Conservation (phyloP, 768 basidiomycete genomes). For the Boletus subcaerulescens region DNA sequence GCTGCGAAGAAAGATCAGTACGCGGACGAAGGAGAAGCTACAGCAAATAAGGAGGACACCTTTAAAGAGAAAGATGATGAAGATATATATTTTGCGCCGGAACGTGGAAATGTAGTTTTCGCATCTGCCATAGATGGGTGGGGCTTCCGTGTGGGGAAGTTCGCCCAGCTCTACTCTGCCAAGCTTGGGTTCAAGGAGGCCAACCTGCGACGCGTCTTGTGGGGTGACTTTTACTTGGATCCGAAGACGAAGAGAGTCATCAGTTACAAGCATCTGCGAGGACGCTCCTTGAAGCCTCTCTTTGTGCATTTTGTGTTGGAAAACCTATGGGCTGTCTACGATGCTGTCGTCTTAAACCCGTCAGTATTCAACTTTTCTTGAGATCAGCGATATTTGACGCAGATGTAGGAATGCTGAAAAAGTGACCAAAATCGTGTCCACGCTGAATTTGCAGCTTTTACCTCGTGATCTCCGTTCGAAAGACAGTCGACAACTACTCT, state of each 20-base stretch:
- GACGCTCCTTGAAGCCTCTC: constrained; percentile 84
- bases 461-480: constrained; percentile 91
- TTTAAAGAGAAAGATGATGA: constrained; percentile 98
- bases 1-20: constrained; percentile 69
- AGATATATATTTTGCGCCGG: constrained; percentile 95
- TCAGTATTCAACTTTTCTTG: constrained; percentile 42
- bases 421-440: constrained; percentile 79
- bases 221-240: constrained; percentile 98
- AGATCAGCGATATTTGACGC: constrained; percentile 9
- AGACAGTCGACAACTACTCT: constrained; percentile 80
- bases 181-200: constrained; percentile 90
- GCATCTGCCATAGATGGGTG: constrained; percentile 95
- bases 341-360: constrained; percentile 86
- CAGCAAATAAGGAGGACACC: constrained; percentile 56
- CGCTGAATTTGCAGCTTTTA: constrained; percentile 78
- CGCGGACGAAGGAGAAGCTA: constrained; percentile 62
- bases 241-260: constrained; percentile 94
- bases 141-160: constrained; percentile 94
- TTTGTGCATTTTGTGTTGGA: constrained; percentile 98
- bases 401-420: constrained; percentile 79
- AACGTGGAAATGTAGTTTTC: constrained; percentile 93
- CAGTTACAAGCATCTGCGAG: constrained; percentile 84
- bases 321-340: constrained; percentile 96
- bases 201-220: constrained; percentile 81
- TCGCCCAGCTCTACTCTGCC: constrained; percentile 86